phyloP scores from a whole-genome alignment of 495 filamentous ascomycete genomes.

The Aspergillus haitiensis region DNA sequence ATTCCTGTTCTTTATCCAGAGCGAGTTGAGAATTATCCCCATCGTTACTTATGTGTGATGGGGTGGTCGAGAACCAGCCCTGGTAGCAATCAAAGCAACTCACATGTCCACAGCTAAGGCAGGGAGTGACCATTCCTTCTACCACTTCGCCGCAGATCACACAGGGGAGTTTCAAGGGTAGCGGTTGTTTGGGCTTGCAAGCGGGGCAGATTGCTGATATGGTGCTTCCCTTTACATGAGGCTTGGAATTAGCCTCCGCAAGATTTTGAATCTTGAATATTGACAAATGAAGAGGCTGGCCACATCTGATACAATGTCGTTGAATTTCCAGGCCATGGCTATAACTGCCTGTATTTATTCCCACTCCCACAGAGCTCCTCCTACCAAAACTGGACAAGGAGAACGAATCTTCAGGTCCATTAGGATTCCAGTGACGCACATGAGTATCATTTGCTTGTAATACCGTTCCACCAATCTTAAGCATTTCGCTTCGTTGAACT shows the following conservation, averaged over 20 bases:
- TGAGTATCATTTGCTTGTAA: conserved; percentile 21
- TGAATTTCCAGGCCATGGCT: conserved; percentile 42
- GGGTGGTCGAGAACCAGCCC: conserved; percentile 37
- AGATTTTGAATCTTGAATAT: conserved; percentile 37
- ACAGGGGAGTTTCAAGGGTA: conserved; percentile 44
- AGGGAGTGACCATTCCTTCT: conserved; percentile 52
- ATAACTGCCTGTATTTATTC: conserved; percentile 7
- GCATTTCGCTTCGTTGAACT: conserved; percentile 71
- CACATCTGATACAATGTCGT: conserved; percentile 48
- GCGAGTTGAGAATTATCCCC: conserved; percentile 7
- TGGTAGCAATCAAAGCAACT: conserved; percentile 51
- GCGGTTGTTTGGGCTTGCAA: conserved; percentile 43
- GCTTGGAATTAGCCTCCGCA: conserved; percentile 27
- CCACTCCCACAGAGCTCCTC: conserved; percentile 12
- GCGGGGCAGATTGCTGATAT: conserved; percentile 32
- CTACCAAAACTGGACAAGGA: conserved; percentile 18
- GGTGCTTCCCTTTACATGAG: conserved; percentile 23
- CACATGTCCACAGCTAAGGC: conserved; percentile 54
- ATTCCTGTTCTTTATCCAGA: conserved; percentile 17
- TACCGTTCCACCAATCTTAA: conserved; percentile 62
- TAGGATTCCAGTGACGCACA: conserved; percentile 27
- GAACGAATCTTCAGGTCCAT: conserved; percentile 30
- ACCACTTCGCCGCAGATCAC: conserved; percentile 49
- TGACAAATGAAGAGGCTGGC: conserved; percentile 40
- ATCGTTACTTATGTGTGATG: conserved; percentile 10